A percentile compares a stretch with the other conserved stretches of the same genome.
Evolutionary conservation across 306 rosid species (phyloP).

Genomic region (Quercus bicolor): DNA sequence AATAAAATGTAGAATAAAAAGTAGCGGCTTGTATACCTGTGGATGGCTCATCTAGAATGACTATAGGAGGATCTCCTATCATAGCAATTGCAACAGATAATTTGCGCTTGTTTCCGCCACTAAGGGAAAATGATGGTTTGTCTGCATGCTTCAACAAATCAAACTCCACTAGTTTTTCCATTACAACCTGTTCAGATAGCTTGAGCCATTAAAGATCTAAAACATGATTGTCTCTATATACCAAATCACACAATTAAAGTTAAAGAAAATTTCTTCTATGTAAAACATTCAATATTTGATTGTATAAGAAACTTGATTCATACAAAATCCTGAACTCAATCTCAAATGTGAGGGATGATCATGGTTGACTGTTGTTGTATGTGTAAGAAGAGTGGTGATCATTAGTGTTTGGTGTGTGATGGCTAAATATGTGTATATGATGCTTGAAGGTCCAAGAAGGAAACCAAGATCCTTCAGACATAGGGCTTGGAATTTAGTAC

Average conservation of each 20-base stretch:
- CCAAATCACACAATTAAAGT: not conserved
- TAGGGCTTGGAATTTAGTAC: too few relatives aligned
- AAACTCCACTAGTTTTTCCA: conserved; percentile 83
- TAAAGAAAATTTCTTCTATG: not conserved
- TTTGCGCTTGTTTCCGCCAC: conserved; percentile 98
- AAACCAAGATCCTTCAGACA: too few relatives aligned
- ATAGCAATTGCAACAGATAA: conserved; percentile 93
- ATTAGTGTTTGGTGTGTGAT: too few relatives aligned
- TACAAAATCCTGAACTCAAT: not conserved
- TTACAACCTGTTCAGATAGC: conserved; percentile 71
- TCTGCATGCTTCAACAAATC: conserved; percentile 82
- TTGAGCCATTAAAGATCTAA: conserved; percentile 22
- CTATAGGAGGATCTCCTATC: conserved; percentile 97
- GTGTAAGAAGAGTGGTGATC: too few relatives aligned
- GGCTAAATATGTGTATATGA: too few relatives aligned
- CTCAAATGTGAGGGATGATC: not conserved
- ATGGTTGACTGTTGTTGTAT: too few relatives aligned
- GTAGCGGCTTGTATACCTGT: conserved; percentile 49
- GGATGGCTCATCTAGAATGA: conserved; percentile 96
- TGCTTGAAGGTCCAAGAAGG: too few relatives aligned
- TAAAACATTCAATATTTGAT: not conserved
- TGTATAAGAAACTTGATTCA: not conserved
- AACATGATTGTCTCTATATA: conserved; percentile 1
- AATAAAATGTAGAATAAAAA: not conserved
- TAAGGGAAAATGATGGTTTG: conserved; percentile 86